Evolutionary conservation across 2,329 filamentous ascomycete genomes (phyloP).

Genomic region (Fusarium circinatum): DNA sequence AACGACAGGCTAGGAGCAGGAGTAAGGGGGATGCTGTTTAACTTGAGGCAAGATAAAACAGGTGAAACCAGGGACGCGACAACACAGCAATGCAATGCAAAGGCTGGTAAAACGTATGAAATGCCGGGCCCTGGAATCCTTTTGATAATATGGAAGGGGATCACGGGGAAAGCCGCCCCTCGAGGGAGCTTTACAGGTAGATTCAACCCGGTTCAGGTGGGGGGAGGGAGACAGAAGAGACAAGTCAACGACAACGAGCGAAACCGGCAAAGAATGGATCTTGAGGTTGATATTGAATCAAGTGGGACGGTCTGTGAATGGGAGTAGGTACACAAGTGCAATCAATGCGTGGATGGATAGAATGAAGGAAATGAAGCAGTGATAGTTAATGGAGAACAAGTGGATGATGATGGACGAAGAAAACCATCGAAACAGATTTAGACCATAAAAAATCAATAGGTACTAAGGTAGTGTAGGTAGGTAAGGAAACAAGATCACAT

Average conservation of each 20-base stretch:
- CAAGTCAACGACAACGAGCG: constrained; percentile 14
- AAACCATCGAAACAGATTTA: neutral
- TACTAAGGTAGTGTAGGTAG: neutral
- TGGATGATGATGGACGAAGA: neutral
- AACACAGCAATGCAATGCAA: constrained; percentile 30
- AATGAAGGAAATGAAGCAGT: neutral
- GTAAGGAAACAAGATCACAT: constrained; percentile 9
- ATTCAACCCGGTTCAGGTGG: constrained; percentile 14
- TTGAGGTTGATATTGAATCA: constrained; percentile 16
- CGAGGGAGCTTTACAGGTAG: constrained; percentile 32
- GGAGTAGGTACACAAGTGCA: neutral
- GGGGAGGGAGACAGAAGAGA: constrained; percentile 28
- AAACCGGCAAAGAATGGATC: constrained; percentile 30
- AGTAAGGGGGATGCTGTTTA: constrained; percentile 25
- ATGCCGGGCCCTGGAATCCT: constrained; percentile 38
- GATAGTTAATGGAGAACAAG: neutral
- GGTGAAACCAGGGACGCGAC: constrained; percentile 41
- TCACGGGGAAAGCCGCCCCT: constrained; percentile 28
- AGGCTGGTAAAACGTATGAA: constrained; percentile 27
- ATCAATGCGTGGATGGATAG: constrained; percentile 3
- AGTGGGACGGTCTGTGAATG: constrained; percentile 18
- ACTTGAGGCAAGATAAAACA: constrained; percentile 40
- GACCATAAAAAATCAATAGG: neutral
- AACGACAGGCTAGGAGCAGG: constrained; percentile 13
- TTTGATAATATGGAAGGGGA: constrained; percentile 28